Evolutionary conservation across 345 rosid species (phyloP).

Genomic region (Raphanus sativus): DNA sequence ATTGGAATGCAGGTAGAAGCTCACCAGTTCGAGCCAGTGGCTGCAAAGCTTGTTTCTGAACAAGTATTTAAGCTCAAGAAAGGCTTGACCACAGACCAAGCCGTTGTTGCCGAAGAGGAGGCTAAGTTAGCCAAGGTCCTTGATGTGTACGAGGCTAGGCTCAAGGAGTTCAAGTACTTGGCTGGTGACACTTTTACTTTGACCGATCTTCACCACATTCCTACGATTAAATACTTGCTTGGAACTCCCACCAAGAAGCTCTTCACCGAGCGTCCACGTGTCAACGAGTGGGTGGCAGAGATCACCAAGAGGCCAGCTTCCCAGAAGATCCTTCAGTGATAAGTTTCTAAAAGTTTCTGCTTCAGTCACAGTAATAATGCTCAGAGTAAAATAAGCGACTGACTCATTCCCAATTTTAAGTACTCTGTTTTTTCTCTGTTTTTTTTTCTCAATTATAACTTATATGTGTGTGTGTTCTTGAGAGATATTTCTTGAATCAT

Average conservation of each 20-base stretch:
- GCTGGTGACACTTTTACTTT: constrained; percentile 63
- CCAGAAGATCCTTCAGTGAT: constrained; percentile 50
- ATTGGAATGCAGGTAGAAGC: constrained; percentile 74
- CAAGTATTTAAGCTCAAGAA: constrained; percentile 44
- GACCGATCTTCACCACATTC: constrained; percentile 78
- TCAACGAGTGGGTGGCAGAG: constrained; percentile 54
- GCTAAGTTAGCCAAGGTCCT: constrained; percentile 53
- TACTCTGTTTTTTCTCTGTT: constrained; percentile 8
- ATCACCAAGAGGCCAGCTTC: constrained; percentile 68
- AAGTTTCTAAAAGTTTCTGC: not conserved
- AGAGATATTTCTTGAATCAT: constrained; percentile 5
- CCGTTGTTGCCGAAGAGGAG: constrained; percentile 57
- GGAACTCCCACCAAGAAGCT: constrained; percentile 48
- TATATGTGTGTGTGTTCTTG: constrained; percentile 1
- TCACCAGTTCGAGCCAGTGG: constrained; percentile 59
- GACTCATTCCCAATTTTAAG: constrained; percentile 10
- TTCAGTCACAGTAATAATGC: constrained; percentile 21
- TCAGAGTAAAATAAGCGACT: constrained; percentile 30
- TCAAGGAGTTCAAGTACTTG: constrained; percentile 59
- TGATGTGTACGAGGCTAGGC: constrained; percentile 66
- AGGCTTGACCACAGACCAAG: constrained; percentile 50
- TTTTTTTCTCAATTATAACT: not conserved
- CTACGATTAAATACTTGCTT: constrained; percentile 45
- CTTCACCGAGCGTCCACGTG: constrained; percentile 51
- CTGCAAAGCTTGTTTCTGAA: constrained; percentile 62